A percentile compares a stretch with the other conserved stretches of the same genome.
Conservation (phyloP, 352 stramenopile species). For the Globisporangium acanthophoron region DNA sequence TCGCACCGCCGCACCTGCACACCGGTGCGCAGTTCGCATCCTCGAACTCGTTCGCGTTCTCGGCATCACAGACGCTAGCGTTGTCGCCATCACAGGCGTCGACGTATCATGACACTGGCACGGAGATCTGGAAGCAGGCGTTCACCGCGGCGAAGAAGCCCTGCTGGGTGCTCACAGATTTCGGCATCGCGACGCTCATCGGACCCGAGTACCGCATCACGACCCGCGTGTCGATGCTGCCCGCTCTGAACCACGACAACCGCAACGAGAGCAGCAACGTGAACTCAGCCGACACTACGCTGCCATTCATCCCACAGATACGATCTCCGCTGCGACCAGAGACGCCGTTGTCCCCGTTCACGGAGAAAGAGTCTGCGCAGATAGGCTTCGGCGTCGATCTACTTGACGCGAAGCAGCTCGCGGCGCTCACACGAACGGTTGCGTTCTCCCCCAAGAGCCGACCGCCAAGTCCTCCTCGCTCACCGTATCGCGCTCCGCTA, state of each 20-base stretch:
- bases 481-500: conserved; percentile 13
- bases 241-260: conserved; percentile 6
- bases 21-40: conserved; percentile 8
- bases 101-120: conserved; percentile 13
- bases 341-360: conserved; percentile 35
- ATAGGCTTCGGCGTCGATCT: conserved; percentile 47
- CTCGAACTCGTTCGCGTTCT: conserved; percentile 19
- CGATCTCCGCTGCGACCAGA: conserved; percentile 28
- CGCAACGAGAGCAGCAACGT: conserved; percentile 3
- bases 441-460: conserved; percentile 29
- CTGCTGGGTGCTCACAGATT: conserved; percentile 65
- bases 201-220: conserved; percentile 59
- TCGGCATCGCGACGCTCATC: conserved; percentile 52
- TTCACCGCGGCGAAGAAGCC: conserved; percentile 46
- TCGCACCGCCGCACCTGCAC: conserved; percentile 37
- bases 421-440: conserved; percentile 32
- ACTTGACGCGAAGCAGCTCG: conserved; percentile 39
- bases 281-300: conserved; percentile 2
- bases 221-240: conserved; percentile 37
- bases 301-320: conserved; percentile 7
- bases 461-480: conserved; percentile 21
- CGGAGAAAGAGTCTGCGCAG: conserved; percentile 29
- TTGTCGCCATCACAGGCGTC: conserved; percentile 10
- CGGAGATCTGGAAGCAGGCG: conserved; percentile 35
- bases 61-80: conserved; percentile 15